Evolutionary conservation across 192 early-diverging fungal species (phyloP), one percentile per base, ranked within the genome.

Genomic region (Gonapodya sp.): DNA sequence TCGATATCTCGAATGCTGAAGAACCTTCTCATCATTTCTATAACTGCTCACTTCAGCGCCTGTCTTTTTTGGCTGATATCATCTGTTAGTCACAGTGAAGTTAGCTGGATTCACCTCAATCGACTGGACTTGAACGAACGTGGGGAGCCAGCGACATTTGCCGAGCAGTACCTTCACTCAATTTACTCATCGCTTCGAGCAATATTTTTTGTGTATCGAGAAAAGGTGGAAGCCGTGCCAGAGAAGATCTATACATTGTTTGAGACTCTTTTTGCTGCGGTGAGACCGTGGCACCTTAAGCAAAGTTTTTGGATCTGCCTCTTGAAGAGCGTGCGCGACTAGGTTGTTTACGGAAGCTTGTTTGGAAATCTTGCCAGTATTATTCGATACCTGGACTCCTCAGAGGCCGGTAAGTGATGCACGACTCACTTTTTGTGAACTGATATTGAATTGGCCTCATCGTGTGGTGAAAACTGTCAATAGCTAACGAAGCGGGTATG

Each of bases 51-150:
- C 46, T n/a, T 81, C 30, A 34, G 32, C 30, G 82, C 82, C 34
- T 83, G 82, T 79, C 36, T 80, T 16, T 83, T 83, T 73, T 83
- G 81, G 81, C 14, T 83, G 81, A 32, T 83, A 18, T 82, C 31
- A 1, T 1, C 46, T 35, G 33, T 33, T 16, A 37, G 34, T 24
- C 35, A 35, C 34, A 18, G 36, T 34, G 35, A 31, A 8, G 73
- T 33, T 35, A 34, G 64, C 31, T 83, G 82, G 82, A 80, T 83
- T 14, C 36, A 81, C 36, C 18, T 34, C 0, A 31, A 82, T 24
- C 24, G 46, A 24, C 46, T 64, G 14, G 30, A 81, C 2, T 16
- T 82, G 79, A n/a, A 2, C 36, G 33, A 34, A 30, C 14, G 18
- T 18, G 81, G 36, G 8, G 46, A 35, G 24, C 73, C 31, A 31